Evolutionary conservation across 768 basidiomycete species (phyloP).

Genomic region (Lactarius vividus): DNA sequence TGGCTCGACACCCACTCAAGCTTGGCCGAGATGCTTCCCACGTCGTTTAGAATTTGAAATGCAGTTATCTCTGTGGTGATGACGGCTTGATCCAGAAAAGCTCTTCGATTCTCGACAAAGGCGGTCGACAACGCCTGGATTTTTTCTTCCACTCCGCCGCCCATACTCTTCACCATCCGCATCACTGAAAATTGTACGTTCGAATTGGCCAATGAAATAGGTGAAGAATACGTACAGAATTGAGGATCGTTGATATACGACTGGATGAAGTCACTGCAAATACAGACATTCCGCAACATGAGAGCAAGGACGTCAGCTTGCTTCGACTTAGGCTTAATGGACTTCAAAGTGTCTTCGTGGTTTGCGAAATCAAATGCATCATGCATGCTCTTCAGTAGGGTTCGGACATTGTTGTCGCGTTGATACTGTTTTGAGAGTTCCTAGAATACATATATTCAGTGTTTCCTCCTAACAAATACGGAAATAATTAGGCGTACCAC

Average conservation of each 20-base stretch:
- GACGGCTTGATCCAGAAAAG: not conserved
- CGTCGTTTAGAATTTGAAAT: not conserved
- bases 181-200: not conserved
- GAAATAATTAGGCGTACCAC: not conserved
- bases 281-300: not conserved
- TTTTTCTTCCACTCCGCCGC: not conserved
- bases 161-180: not conserved
- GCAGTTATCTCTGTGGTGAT: not conserved
- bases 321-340: not conserved
- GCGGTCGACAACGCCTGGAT: not conserved
- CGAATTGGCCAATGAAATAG: not conserved
- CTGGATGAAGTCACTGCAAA: not conserved
- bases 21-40: not conserved
- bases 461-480: not conserved
- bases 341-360: not conserved
- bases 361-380: not conserved
- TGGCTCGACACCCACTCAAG: not conserved
- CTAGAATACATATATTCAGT: not conserved
- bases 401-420: not conserved
- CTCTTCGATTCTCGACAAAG: not conserved
- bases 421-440: not conserved
- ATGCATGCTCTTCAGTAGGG: not conserved
- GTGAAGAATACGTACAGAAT: not conserved
- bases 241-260: not conserved
- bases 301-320: not conserved